These are phyloP conservation scores for Dendrocalamus latiflorus DNA, from an alignment of 202 grass and related monocot genomes.

Conservation along the genomic window DNA sequence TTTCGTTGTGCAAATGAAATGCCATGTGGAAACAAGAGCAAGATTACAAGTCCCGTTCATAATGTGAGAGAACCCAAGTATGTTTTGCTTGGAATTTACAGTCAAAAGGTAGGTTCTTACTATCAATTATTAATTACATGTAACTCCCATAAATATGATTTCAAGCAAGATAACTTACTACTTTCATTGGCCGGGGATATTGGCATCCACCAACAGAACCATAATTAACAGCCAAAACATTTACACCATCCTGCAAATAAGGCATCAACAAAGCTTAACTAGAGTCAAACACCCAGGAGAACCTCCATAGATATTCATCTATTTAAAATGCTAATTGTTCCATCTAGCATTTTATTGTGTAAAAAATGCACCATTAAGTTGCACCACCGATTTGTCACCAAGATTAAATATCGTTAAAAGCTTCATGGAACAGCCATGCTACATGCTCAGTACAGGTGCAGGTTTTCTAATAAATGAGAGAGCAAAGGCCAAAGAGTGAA, in stretches of 20 bases:
- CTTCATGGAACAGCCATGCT: not conserved
- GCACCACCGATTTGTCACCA: not conserved
- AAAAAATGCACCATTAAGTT: not conserved
- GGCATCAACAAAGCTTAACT: constrained; percentile 14
- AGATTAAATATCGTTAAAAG: not conserved
- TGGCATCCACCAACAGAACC: constrained; percentile 86
- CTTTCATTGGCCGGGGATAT: constrained; percentile 63
- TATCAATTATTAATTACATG: not conserved
- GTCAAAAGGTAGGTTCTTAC: not conserved
- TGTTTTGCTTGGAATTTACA: not conserved
- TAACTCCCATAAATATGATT: constrained; percentile 2
- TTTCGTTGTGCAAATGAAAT: not conserved
- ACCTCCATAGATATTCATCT: not conserved
- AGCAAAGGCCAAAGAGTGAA: not conserved
- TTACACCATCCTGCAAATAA: constrained; percentile 75
- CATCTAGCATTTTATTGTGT: not conserved
- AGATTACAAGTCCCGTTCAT: not conserved
- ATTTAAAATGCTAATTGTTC: not conserved
- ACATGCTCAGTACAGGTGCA: not conserved
- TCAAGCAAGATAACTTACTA: constrained; percentile 50
- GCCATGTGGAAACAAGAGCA: not conserved
- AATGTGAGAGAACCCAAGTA: not conserved
- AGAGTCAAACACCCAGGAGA: not conserved
- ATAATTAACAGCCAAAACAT: constrained; percentile 92
- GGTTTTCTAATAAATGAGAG: not conserved